Evolutionary conservation across 169 alveolate species (phyloP), one percentile per base, ranked within the genome.

Genomic region (Sarcocystis neurona): DNA sequence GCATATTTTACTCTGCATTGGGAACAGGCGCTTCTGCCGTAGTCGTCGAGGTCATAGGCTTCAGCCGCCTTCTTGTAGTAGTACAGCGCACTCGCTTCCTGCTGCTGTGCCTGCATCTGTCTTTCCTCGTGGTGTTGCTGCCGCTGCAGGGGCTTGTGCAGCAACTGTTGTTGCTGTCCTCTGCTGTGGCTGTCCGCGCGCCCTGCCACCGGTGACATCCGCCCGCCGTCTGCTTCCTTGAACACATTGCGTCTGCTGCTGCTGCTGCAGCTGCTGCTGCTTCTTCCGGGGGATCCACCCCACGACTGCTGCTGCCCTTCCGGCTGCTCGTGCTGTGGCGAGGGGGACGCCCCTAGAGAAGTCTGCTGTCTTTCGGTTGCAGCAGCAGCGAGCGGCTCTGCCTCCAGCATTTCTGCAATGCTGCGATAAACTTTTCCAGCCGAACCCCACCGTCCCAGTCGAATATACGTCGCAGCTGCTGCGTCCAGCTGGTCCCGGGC

Each of bases 1-100:
- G 89, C 89, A 18, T 58, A 82, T 32, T 82, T 82, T 60, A 78
- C 56, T 6, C 70, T 53, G 58, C 89, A 82, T 27, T 82, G 89
- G 10, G 68, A 41, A 63, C 30, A 60, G 32, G 70, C 79, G 30
- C 79, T 82, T 46, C 60, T 82, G 23, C 89, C 72, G 63, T 53
- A 82, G 32, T 82, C 89, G 30, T 82, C 89, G 15, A 68, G 10
- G 66, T 82, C 89, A 63, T 53, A 82, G 46, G 72, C 20, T 0
- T 82, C 89, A 23, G 89, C 78, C 3, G 89, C 89, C 27, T 56
- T 60, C 41, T 53, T 34, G 46, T 43, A 82, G 79, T 27, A 34
- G 10, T 6, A 2, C 58, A 72, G 10, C 41, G 43, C 34, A n/a
- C n/a, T n/a, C n/a, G n/a, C n/a, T n/a, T n/a, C n/a, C n/a, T n/a